Base-by-base conservation (phyloP, 2,329 filamentous ascomycete genomes). In the Ophioceras dolichostomum region DNA sequence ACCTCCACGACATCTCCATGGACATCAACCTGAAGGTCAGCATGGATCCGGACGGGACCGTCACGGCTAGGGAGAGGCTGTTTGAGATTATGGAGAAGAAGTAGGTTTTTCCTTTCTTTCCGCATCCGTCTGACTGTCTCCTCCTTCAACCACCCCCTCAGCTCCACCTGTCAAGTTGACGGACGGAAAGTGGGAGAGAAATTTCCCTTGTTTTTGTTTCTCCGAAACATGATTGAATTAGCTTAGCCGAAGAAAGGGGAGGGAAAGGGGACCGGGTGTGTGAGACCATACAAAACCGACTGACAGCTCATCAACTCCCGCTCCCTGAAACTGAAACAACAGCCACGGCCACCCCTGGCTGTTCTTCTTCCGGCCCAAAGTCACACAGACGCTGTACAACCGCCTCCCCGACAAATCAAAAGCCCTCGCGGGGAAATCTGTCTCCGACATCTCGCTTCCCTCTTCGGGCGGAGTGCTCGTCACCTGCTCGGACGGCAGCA, bases 321-420 rank as follows among this genome's bases (percentile, higher is more conserved):
- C 37, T 19, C 2, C 22, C 6, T 6, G 8, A 30, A 30, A 30
- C 28, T 6, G 8, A 26, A 19, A n/a, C 10, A 24, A 9, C 21
- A 48, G 46, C 30, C 49, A 49, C 21, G 49, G 49, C 10, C 43
- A 48, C 30, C 38, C 42, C 9, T 44, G 47, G 39, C 39, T 44
- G 41, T 40, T 49, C 18, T 47, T 51, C 31, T 41, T 44, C 32
- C 41, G 49, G 18, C 33, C 40, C 2, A 24, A 39, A 13, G 26
- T 50, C 3, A 35, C 47, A 5, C 24, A 43, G 19, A 32, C 47
- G 10, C 40, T 51, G 2, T 49, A 45, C 36, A 38, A 45, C 12
- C 31, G 31, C 16, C 30, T 51, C 3, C 46, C 47, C 2, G 38
- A 41, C 8, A 36, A 39, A 16, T 36, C 46, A 10, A 44, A 39